Conservation (phyloP, 345 rosid genomes). For the Alliaria petiolata region DNA sequence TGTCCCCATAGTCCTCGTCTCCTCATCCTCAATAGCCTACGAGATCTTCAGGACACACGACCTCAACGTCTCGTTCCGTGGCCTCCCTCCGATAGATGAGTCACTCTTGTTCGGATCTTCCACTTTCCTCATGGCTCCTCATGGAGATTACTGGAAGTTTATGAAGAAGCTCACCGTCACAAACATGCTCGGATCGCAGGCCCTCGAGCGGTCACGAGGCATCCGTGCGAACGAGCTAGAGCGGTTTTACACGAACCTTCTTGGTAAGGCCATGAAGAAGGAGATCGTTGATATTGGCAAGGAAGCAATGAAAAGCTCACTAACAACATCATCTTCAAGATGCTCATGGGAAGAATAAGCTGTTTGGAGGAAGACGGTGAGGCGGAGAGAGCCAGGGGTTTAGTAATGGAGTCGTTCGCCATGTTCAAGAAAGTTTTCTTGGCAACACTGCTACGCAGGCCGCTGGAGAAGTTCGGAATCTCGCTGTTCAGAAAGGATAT, state of each 20-base stretch:
- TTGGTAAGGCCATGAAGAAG: neutral
- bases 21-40: neutral
- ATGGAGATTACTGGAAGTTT: neutral
- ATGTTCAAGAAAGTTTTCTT: neutral
- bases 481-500: neutral
- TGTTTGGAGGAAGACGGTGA: neutral
- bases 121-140: neutral
- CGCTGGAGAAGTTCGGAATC: neutral
- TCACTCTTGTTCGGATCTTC: neutral
- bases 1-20: neutral
- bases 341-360: neutral
- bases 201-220: neutral
- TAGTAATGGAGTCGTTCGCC: neutral
- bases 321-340: neutral
- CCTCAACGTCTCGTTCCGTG: neutral
- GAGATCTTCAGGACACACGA: neutral
- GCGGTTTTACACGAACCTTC: neutral
- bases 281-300: neutral
- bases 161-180: neutral
- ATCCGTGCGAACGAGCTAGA: neutral
- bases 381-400: neutral
- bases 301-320: neutral
- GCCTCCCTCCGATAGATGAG: neutral
- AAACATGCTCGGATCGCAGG: neutral
- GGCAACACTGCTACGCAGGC: neutral